phyloP scores from a whole-genome alignment of 75 land plant genomes.

The Picea sitchensis region DNA sequence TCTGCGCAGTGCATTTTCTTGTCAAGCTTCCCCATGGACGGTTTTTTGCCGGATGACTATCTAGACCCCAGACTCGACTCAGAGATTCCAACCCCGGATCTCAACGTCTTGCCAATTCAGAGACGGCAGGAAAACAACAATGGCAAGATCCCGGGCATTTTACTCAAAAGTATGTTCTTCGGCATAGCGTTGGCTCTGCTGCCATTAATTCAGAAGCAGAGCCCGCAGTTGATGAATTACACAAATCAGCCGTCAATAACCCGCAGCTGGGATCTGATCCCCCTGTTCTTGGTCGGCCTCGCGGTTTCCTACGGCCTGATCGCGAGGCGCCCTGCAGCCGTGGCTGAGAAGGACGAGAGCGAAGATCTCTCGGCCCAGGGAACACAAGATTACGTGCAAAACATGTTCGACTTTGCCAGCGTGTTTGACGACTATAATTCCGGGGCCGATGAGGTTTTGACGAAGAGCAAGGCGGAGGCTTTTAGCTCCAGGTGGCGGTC shows the following conservation, averaged over 20 bases:
- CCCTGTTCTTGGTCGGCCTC: slow-evolving; percentile 43
- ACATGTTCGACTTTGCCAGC: slow-evolving; percentile 28
- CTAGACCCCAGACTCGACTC: too few species aligned
- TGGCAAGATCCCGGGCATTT: slow-evolving; percentile 9
- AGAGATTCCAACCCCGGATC: too few species aligned
- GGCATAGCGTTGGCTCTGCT: slow-evolving; percentile 19
- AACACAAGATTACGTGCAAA: slow-evolving; percentile 18
- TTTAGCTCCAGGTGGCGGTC: slow-evolving; percentile 18
- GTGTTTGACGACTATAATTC: slow-evolving; percentile 33
- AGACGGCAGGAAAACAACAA: too few species aligned
- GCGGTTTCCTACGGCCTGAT: slow-evolving; percentile 60
- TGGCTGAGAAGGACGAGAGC: slow-evolving; percentile 11
- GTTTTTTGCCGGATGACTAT: too few species aligned
- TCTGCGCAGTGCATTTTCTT: too few species aligned
- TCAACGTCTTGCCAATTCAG: too few species aligned
- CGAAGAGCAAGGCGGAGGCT: too few species aligned
- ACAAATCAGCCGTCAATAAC: slow-evolving; percentile 20
- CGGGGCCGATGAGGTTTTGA: slow-evolving; percentile 9
- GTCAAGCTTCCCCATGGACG: too few species aligned
- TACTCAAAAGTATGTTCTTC: slow-evolving; percentile 33
- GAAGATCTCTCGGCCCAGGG: slow-evolving; percentile 6
- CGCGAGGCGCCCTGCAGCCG: slow-evolving; percentile 21
- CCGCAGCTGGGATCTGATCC: slow-evolving; percentile 51
- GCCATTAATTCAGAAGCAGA: slow-evolving; percentile 36
- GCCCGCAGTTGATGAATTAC: slow-evolving; percentile 29